A percentile compares a stretch with the other conserved stretches of the same genome.
phyloP scores from a whole-genome alignment of 371 early-diverging fungal genomes.

The Rhizopus delemar region DNA sequence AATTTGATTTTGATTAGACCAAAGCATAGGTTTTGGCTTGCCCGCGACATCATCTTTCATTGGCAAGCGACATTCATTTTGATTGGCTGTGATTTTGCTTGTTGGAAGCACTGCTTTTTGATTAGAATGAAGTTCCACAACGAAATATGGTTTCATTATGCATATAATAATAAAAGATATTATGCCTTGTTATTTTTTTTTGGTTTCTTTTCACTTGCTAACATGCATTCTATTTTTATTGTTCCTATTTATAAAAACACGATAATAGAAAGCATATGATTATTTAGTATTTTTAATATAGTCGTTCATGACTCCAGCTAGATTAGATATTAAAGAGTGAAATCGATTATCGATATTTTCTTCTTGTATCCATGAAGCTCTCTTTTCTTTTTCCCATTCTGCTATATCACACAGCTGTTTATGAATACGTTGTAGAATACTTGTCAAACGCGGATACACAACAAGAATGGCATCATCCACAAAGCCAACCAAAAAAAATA shows the following conservation, averaged over 20 bases:
- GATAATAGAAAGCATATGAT: no score
- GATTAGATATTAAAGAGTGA: constrained; percentile 1
- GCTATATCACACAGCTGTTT: not conserved
- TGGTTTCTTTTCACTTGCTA: no score
- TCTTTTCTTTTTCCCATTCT: constrained; percentile 11
- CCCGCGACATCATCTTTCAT: constrained; percentile 3
- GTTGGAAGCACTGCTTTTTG: constrained; percentile 4
- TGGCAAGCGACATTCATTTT: constrained; percentile 6
- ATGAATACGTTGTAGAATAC: not conserved
- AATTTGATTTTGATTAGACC: constrained; percentile 14
- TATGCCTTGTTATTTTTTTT: no score
- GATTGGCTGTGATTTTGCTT: constrained; percentile 11
- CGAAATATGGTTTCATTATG: no score
- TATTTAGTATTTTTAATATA: not conserved
- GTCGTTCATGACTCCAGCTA: constrained; percentile 1
- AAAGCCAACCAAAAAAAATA: not conserved
- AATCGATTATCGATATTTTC: not conserved
- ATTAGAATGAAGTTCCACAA: no score
- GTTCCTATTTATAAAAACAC: no score
- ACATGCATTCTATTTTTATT: no score
- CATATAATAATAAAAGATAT: no score
- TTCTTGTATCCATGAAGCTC: not conserved
- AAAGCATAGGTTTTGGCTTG: not conserved
- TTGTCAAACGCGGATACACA: not conserved
- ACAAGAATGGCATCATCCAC: not conserved